Evolutionary conservation across 768 basidiomycete species (phyloP), one percentile per base, ranked within the genome.

Genomic region (Leccinum rimulosum): DNA sequence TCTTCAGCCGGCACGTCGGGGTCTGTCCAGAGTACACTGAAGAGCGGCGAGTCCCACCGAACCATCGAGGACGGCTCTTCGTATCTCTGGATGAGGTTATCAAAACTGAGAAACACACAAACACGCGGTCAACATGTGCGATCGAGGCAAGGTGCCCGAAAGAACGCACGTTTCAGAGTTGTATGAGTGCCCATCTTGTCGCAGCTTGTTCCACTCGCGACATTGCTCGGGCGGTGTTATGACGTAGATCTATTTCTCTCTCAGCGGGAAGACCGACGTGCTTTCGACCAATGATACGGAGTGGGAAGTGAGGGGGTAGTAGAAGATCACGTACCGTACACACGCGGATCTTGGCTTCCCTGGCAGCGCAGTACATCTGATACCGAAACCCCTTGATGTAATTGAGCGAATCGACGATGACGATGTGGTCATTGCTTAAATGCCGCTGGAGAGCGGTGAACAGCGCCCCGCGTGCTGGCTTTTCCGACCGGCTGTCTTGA

Each of bases 331-430:
- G 66, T 64, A 97, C 95, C 50, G 97, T 98, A 73, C 91, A 93
- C 5, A 89, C 85, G 35, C 95, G 80, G 28, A 93, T 79, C 65
- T 88, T 89, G 64, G 87, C 82, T 70, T 99, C 97, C 54, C 94
- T 79, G 5, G 95, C 95, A 1, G 93, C 92, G 69, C 96, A 98
- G 70, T 98, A 97, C 77, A 99, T 87, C 73, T 99, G 97, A 74
- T 99, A 99, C 31, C 97, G 86, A 70, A 94, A 97, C 11, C 96
- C 96, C 72, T 99, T 98, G 81, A 98, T 98, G 74, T 99, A 98
- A 70, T 98, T 98, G 64, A 91, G 82, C 14, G 88, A 85, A 69
- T 99, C 97, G 61, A 95, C 82, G 64, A 99, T 90, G 58, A 97
- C 80, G 66, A 98, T 84, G 0, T 85, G 89, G 66, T 91, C 86